Percentiles rank a stretch among this genome's conserved stretches.
Conservation (phyloP, 306 rosid genomes). For the Rubus idaeus region DNA sequence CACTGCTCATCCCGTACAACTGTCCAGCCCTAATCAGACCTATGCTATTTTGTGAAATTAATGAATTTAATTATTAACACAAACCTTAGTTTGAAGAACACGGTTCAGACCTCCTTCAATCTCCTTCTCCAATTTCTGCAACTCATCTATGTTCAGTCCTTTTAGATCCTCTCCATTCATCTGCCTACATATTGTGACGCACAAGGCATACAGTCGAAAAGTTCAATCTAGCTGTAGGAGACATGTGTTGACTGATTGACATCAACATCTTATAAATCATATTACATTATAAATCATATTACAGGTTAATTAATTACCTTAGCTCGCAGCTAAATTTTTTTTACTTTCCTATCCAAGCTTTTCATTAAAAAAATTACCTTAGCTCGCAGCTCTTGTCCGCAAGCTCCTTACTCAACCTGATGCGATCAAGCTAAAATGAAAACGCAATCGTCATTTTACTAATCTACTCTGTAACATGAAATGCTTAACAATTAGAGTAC, state of each 20-base stretch:
- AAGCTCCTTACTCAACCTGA: slow-evolving; percentile 34
- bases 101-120: slow-evolving; percentile 37
- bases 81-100: slow-evolving; percentile 37
- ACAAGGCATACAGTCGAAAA: background rate
- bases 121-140: slow-evolving; percentile 31
- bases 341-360: too few species aligned
- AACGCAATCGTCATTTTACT: background rate
- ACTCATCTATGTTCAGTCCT: slow-evolving; percentile 35
- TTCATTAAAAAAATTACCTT: too few species aligned
- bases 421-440: slow-evolving; percentile 15
- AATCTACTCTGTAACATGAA: background rate
- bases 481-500: background rate
- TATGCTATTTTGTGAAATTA: background rate
- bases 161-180: slow-evolving; percentile 40
- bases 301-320: too few species aligned
- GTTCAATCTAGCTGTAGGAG: background rate
- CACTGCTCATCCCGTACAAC: too few species aligned
- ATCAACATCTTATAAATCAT: background rate
- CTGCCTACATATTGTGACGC: slow-evolving; percentile 23
- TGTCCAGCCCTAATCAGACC: background rate
- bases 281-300: too few species aligned
- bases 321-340: too few species aligned
- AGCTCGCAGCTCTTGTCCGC: slow-evolving; percentile 32
- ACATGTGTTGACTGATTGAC: background rate
- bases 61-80: background rate